Evolutionary conservation across 179 eudicot genomes (phyloP).

Genomic region (Sideroxylon spinosum): DNA sequence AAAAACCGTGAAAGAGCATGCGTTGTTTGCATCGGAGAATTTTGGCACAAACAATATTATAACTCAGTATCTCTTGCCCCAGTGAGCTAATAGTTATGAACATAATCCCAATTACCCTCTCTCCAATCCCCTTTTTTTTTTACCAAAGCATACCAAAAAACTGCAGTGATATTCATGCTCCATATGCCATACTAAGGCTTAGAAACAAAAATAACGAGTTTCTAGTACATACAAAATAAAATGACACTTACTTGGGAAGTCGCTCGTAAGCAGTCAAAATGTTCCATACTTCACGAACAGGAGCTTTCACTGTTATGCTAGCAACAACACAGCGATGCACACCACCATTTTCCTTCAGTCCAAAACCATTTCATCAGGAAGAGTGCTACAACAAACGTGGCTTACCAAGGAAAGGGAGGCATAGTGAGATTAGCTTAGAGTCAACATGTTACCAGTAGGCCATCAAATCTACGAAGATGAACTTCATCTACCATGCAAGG

Average conservation of each 20-base stretch:
- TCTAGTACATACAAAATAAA: neutral
- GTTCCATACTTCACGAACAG: slow-evolving; percentile 92
- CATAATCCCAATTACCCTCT: slow-evolving; percentile 2
- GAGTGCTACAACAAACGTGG: slow-evolving; percentile 17
- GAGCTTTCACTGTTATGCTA: slow-evolving; percentile 93
- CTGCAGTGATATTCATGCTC: neutral
- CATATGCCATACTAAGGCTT: neutral
- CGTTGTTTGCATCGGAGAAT: too few relatives aligned
- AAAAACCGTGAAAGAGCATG: too few relatives aligned
- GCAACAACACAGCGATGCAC: slow-evolving; percentile 94
- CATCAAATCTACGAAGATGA: slow-evolving; percentile 98
- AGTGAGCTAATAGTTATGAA: neutral
- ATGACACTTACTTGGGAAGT: slow-evolving; percentile 85
- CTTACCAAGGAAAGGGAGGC: slow-evolving; percentile 13
- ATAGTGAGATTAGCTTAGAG: slow-evolving; percentile 17
- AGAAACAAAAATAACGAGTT: neutral
- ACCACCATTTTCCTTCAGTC: slow-evolving; percentile 91
- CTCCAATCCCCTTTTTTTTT: neutral
- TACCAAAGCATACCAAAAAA: neutral
- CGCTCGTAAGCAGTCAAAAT: slow-evolving; percentile 86
- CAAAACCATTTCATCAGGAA: slow-evolving; percentile 31
- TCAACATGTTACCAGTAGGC: slow-evolving; percentile 68
- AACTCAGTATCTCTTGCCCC: neutral
- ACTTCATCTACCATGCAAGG: slow-evolving; percentile 90
- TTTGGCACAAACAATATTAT: too few relatives aligned